Base-by-base conservation (phyloP, 768 basidiomycete genomes). In the Boletus sensibilis region DNA sequence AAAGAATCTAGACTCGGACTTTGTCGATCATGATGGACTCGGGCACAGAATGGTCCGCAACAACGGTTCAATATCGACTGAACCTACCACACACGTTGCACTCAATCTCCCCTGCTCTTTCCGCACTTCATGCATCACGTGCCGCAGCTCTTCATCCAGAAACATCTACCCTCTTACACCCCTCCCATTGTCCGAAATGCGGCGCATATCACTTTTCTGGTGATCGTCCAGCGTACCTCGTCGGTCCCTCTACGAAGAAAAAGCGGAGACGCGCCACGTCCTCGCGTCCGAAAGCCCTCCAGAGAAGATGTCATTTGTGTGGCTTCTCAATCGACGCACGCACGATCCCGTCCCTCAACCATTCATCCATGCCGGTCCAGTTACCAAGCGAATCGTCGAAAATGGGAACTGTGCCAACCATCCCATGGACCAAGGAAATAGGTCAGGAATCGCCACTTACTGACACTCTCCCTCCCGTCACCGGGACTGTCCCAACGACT, bases 111-210 rank as follows among this genome's bases (percentile, higher is more conserved):
- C 78, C 85, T 10, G 46, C 75, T 34, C 80, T 91, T 46, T 80
- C 89, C 14, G 87, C 88, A 38, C 74, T 87, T 29, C 87, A 90
- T 65, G 69, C 78, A 0, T 64, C 74, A 14, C 78, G 82, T 45
- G 70, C 72, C 18, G 72, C 68, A 46, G 50, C 64, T 8, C 57
- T 74, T 46, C 67, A 69, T 42, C 60, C 72, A 59, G 64, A 68
- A 31, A 46, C 61, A 41, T 68, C 70, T 23, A 21, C 55, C 38
- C 8, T 55, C 35, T 57, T 72, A 34, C 52, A 45, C 27, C 40
- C 53, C 21, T 64, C 73, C 5, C 73, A 78, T 41, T 90, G 86
- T 65, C 44, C 68, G 5, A 76, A 70, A 69, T 90, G 88, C 61
- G 87, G 86, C 33, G 64, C 76, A 11, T 76, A 76, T 56, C 73